A percentile compares a stretch with the other conserved stretches of the same genome.
These are phyloP conservation scores for Aureobasidium leucospermi DNA, from an alignment of 2,329 filamentous ascomycete species.

Conservation along the genomic window DNA sequence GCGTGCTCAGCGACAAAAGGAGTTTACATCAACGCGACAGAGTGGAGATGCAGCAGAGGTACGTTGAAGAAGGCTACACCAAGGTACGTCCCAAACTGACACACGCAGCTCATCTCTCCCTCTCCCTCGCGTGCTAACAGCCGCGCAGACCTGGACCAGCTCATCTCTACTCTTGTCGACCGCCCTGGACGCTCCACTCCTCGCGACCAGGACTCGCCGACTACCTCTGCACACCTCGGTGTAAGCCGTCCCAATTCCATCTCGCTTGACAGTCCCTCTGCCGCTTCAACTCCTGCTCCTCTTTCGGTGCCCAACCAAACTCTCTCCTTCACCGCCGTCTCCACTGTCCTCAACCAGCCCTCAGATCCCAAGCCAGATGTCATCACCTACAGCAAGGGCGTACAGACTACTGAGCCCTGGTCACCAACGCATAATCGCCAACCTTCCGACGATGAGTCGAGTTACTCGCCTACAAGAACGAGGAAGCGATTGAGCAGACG, in stretches of 20 bases:
- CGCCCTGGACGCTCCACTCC: constrained; percentile 62
- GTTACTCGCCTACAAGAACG: constrained; percentile 43
- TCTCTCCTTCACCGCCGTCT: constrained; percentile 64
- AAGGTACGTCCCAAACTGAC: constrained; percentile 21
- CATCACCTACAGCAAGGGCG: constrained; percentile 93
- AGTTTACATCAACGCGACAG: constrained; percentile 40
- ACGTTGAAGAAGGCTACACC: constrained; percentile 21
- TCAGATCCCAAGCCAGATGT: constrained; percentile 67
- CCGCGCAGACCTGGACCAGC: constrained; percentile 69
- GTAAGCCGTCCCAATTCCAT: constrained; percentile 37
- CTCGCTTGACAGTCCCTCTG: constrained; percentile 54
- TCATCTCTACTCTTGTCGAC: constrained; percentile 78
- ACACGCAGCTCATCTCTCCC: constrained; percentile 56
- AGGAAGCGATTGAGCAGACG: constrained; percentile 71
- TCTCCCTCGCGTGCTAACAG: constrained; percentile 62
- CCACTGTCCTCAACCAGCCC: constrained; percentile 73
- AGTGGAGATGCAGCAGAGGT: constrained; percentile 68
- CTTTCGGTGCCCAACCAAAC: constrained; percentile 49
- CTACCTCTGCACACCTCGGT: constrained; percentile 75
- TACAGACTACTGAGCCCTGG: constrained; percentile 82
- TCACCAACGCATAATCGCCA: constrained; percentile 46
- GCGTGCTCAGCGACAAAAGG: constrained; percentile 72
- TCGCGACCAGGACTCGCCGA: constrained; percentile 78
- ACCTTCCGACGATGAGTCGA: constrained; percentile 56
- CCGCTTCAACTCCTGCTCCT: constrained; percentile 44